Evolutionary conservation across 192 early-diverging fungal species (phyloP).

Genomic region (Backusella tarrabulga): DNA sequence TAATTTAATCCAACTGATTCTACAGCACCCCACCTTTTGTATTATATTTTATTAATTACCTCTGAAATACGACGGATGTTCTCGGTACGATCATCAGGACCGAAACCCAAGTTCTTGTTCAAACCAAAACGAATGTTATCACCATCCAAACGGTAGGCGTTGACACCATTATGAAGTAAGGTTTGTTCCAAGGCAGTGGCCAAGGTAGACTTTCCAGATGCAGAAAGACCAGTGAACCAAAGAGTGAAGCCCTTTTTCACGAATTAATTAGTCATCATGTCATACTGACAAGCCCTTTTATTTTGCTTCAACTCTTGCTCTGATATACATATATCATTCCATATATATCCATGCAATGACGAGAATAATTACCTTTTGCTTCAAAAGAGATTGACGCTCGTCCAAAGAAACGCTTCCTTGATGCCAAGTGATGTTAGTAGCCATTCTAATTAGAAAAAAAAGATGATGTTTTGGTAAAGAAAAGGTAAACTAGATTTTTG

Average conservation of each 20-base stretch:
- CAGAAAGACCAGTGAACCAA: conserved; percentile 96
- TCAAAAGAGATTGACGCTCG: conserved; percentile 70
- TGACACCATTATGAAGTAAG: conserved; percentile 69
- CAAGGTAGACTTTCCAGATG: conserved; percentile 90
- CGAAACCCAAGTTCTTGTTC: conserved; percentile 93
- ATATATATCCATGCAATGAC: background rate
- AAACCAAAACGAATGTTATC: conserved; percentile 98
- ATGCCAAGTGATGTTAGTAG: conserved; percentile 93
- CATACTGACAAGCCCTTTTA: background rate
- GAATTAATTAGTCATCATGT: background rate
- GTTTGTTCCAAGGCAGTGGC: conserved; percentile 89
- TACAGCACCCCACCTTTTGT: background rate
- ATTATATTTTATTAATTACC: conserved; percentile 34
- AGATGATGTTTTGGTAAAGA: conserved; percentile 3
- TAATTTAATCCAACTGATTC: background rate
- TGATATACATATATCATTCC: background rate
- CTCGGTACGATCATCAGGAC: conserved; percentile 86
- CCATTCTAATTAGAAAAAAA: conserved; percentile 16
- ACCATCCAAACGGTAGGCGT: conserved; percentile 91
- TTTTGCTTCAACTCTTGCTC: background rate
- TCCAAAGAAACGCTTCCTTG: conserved; percentile 68
- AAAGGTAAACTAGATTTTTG: background rate
- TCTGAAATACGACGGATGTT: conserved; percentile 96
- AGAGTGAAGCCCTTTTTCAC: conserved; percentile 70
- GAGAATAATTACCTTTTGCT: conserved; percentile 53